Evolutionary conservation across 306 rosid genomes (phyloP).

Genomic region (Urtica urens): DNA sequence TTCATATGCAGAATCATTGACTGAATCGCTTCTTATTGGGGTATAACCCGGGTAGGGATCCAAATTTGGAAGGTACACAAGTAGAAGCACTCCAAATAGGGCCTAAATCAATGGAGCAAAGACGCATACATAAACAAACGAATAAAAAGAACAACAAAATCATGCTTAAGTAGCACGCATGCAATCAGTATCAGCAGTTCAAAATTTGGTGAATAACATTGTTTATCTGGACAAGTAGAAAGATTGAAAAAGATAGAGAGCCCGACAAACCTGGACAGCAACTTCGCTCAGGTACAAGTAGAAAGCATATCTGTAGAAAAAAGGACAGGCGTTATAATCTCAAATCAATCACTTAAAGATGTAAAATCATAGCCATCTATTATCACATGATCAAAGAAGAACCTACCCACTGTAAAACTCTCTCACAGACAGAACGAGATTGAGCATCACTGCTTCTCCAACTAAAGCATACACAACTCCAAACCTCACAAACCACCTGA

Average conservation of each 20-base stretch:
- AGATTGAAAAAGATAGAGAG: slow-evolving; percentile 2
- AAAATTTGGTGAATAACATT: neutral
- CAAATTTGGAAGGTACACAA: slow-evolving; percentile 59
- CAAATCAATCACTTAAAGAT: neutral
- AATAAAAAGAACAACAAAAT: neutral
- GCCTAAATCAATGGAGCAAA: slow-evolving; percentile 57
- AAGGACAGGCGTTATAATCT: neutral
- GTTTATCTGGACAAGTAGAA: neutral
- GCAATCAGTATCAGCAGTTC: neutral
- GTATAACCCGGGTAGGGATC: slow-evolving; percentile 81
- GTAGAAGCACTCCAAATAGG: slow-evolving; percentile 70
- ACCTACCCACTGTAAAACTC: slow-evolving; percentile 62
- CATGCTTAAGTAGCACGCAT: neutral
- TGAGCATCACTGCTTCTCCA: slow-evolving; percentile 74
- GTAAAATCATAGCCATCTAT: neutral
- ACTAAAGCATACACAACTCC: slow-evolving; percentile 59
- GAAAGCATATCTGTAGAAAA: slow-evolving; percentile 47
- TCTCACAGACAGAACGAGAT: slow-evolving; percentile 52
- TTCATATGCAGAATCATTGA: slow-evolving; percentile 55
- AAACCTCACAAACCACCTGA: slow-evolving; percentile 84
- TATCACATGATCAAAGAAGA: slow-evolving; percentile 4
- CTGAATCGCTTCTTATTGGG: slow-evolving; percentile 44
- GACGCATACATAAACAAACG: too few relatives aligned
- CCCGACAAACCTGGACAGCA: slow-evolving; percentile 48
- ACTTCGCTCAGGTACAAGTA: slow-evolving; percentile 78